These are phyloP conservation scores for Mallotus repandus DNA, from an alignment of 441 rosid species.

Conservation along the genomic window DNA sequence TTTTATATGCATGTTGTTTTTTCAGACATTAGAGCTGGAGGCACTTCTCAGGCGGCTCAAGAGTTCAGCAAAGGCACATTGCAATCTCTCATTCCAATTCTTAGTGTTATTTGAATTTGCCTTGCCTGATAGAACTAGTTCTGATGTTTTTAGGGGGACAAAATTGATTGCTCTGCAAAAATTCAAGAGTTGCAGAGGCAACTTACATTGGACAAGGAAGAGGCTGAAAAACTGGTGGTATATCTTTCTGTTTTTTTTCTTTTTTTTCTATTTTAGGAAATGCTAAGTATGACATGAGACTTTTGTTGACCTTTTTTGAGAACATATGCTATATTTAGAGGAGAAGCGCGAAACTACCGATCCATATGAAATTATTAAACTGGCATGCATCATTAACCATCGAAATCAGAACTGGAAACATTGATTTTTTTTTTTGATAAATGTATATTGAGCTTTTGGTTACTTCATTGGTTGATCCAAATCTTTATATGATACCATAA, in stretches of 20 bases:
- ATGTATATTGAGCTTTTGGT: not conserved
- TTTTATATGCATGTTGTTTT: slow-evolving; percentile 21
- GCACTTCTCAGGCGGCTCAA: slow-evolving; percentile 62
- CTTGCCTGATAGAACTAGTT: slow-evolving; percentile 10
- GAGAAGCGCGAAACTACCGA: not conserved
- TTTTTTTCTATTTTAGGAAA: not conserved
- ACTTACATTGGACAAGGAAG: slow-evolving; percentile 88
- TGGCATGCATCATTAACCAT: not conserved
- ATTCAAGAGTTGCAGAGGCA: slow-evolving; percentile 91
- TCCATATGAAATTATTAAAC: not conserved
- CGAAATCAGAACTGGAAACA: not conserved
- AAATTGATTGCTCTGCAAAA: slow-evolving; percentile 72
- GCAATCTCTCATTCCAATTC: not conserved
- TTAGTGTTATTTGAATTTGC: not conserved
- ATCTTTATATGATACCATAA: not conserved
- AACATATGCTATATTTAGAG: not conserved
- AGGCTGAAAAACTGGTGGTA: slow-evolving; percentile 86
- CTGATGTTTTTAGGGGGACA: slow-evolving; percentile 57
- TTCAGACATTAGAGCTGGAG: slow-evolving; percentile 76
- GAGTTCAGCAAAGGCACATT: slow-evolving; percentile 68
- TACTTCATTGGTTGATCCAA: no score
- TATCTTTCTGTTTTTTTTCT: slow-evolving; percentile 2
- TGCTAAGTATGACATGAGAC: slow-evolving; percentile 1
- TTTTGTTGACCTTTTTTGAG: not conserved
- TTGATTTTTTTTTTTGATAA: not conserved